These are phyloP conservation scores for Phytopythium delawarense DNA, from an alignment of 352 stramenopile species.

Conservation along the genomic window DNA sequence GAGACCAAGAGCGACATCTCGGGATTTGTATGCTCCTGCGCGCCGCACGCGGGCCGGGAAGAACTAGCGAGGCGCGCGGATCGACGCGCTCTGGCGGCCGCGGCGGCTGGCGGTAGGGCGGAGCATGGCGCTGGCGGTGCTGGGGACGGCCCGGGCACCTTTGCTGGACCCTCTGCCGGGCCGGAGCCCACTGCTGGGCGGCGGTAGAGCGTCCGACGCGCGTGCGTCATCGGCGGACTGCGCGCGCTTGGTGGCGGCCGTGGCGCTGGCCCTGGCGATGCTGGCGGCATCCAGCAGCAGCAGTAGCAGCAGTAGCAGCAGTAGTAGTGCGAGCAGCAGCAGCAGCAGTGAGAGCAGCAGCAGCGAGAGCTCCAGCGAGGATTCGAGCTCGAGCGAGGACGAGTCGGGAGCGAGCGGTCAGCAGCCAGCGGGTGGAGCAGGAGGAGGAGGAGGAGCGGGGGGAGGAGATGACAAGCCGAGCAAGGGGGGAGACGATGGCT, in stretches of 20 bases:
- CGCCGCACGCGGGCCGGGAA: no score
- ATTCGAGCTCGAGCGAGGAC: slow-evolving; percentile 21
- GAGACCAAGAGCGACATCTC: no score
- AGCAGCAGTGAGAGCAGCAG: slow-evolving; percentile 27
- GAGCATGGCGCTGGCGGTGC: neutral
- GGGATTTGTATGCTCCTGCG: no score
- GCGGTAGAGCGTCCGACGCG: no score
- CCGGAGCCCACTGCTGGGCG: no score
- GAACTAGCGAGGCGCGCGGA: no score
- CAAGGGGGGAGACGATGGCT: slow-evolving; percentile 5
- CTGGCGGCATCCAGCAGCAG: neutral
- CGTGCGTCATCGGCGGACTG: neutral
- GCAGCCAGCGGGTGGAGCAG: neutral
- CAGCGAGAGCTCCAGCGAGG: slow-evolving; percentile 16
- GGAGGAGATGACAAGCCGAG: slow-evolving; percentile 4
- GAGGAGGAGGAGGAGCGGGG: neutral
- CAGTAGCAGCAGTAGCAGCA: slow-evolving; percentile 21
- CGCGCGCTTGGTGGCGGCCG: neutral
- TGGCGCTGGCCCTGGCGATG: neutral
- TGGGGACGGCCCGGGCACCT: neutral
- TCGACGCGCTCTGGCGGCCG: neutral
- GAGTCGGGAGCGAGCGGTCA: slow-evolving; percentile 9
- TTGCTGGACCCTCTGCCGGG: neutral
- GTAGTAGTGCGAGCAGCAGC: slow-evolving; percentile 23
- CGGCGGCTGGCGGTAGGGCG: neutral